Evolutionary conservation across 805 yeast species (phyloP).

Genomic region (Hanseniaspora thailandica): DNA sequence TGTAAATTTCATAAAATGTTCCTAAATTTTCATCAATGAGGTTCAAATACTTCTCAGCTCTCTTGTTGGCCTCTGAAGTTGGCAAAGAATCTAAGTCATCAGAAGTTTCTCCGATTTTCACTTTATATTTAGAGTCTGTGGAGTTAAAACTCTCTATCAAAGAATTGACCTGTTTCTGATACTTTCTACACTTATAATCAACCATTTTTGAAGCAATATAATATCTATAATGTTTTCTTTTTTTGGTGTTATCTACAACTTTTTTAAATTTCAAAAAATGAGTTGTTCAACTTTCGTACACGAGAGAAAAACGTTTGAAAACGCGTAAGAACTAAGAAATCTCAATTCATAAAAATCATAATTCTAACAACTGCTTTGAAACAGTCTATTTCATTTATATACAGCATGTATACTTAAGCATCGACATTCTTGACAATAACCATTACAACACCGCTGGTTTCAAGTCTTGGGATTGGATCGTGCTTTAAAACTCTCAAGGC

Average conservation of each 20-base stretch:
- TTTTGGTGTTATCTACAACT: background rate
- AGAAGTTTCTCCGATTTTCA: background rate
- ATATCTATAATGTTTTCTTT: background rate
- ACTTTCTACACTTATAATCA: slow-evolving; percentile 3
- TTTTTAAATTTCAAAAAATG: too few species aligned
- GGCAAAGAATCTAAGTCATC: slow-evolving; percentile 1
- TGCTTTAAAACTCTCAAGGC: slow-evolving; percentile 42
- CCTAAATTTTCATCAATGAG: background rate
- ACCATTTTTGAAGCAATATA: background rate
- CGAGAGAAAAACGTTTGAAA: too few species aligned
- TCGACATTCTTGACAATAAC: slow-evolving; percentile 32
- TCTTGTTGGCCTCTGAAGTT: background rate
- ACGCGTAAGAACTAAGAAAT: too few species aligned
- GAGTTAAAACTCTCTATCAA: background rate
- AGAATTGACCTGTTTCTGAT: background rate
- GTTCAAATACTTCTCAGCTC: background rate
- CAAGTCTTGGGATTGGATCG: slow-evolving; percentile 40
- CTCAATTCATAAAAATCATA: too few species aligned
- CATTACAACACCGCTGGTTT: slow-evolving; percentile 58
- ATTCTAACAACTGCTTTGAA: too few species aligned
- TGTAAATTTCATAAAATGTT: background rate
- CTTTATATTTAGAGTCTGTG: background rate
- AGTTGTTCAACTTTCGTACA: background rate
- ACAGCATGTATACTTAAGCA: too few species aligned
- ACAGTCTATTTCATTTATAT: too few species aligned